These are phyloP conservation scores for Auxenochlorella protothecoides DNA, from an alignment of 139 green algal species.

Conservation along the genomic window DNA sequence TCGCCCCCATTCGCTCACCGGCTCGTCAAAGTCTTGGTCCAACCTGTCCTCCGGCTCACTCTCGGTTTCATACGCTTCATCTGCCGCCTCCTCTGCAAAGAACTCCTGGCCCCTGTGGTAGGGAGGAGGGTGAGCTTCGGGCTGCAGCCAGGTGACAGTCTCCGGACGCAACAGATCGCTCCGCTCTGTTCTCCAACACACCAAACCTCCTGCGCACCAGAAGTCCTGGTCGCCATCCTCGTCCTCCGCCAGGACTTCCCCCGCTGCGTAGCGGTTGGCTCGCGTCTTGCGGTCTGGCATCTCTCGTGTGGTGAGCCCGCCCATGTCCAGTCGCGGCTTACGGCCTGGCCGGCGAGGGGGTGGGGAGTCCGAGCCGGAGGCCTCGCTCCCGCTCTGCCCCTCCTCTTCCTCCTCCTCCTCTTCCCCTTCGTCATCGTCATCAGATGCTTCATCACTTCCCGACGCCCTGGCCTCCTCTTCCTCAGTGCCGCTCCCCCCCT, in stretches of 20 bases:
- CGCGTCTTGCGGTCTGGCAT: too few species aligned
- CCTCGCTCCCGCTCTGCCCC: not conserved
- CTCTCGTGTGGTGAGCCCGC: too few species aligned
- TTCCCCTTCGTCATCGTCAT: too few species aligned
- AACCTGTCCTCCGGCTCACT: slow-evolving; percentile 51
- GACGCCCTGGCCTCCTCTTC: too few species aligned
- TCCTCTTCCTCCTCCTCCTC: not conserved
- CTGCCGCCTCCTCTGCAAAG: slow-evolving; percentile 54
- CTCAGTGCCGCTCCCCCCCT: not conserved
- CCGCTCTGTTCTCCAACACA: too few species aligned
- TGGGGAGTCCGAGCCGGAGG: not conserved
- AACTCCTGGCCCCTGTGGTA: slow-evolving; percentile 43
- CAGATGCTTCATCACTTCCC: too few species aligned
- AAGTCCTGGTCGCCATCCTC: too few species aligned
- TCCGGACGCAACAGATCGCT: too few species aligned
- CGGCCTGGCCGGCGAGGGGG: not conserved
- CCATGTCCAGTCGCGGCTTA: not conserved
- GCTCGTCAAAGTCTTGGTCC: slow-evolving; percentile 70
- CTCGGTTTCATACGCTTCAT: slow-evolving; percentile 58
- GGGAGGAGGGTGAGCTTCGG: slow-evolving; percentile 4
- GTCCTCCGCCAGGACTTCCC: too few species aligned
- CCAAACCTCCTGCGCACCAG: too few species aligned
- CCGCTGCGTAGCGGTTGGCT: too few species aligned
- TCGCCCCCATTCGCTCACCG: slow-evolving; percentile 16
- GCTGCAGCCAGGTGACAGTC: not conserved